A percentile compares a stretch with the other conserved stretches of the same genome.
These are phyloP conservation scores for Phlebiopsis flavidoalba DNA, from an alignment of 768 basidiomycete genomes.

Conservation along the genomic window DNA sequence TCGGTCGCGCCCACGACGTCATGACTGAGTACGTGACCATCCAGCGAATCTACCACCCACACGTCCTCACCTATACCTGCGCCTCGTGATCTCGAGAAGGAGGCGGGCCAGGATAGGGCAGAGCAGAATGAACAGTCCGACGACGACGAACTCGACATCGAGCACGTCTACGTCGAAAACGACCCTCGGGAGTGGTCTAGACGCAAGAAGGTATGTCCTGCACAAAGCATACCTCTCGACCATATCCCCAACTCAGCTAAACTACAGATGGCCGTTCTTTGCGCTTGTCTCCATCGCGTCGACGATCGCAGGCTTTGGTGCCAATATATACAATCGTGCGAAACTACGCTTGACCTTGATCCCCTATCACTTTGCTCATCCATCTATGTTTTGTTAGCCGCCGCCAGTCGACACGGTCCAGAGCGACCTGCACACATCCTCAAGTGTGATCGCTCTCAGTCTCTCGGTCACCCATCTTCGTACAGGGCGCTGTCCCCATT, in stretches of 20 bases:
- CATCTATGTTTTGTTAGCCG: constrained; percentile 36
- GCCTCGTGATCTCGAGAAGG: background rate
- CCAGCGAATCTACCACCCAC: too few relatives aligned
- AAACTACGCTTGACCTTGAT: background rate
- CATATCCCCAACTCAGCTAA: background rate
- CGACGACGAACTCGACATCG: constrained; percentile 16
- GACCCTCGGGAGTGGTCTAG: constrained; percentile 24
- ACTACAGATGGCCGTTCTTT: constrained; percentile 38
- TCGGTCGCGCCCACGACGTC: too few relatives aligned
- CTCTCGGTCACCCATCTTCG: constrained; percentile 66
- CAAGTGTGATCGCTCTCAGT: constrained; percentile 58
- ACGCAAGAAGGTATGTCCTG: constrained; percentile 17
- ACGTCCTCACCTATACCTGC: background rate
- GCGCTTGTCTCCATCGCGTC: constrained; percentile 45
- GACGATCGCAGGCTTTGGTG: constrained; percentile 52
- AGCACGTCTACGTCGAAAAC: constrained; percentile 21
- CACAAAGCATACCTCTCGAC: background rate
- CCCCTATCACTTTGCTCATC: background rate
- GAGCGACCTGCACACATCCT: constrained; percentile 51
- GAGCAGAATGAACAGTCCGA: background rate
- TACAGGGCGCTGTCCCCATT: constrained; percentile 65
- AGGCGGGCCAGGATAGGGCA: background rate
- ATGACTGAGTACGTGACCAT: too few relatives aligned
- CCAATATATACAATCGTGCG: constrained; percentile 61
- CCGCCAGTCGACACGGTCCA: constrained; percentile 59